Conservation (phyloP, 176 grass and related monocot genomes). For the Rhynchospora tenuis region DNA sequence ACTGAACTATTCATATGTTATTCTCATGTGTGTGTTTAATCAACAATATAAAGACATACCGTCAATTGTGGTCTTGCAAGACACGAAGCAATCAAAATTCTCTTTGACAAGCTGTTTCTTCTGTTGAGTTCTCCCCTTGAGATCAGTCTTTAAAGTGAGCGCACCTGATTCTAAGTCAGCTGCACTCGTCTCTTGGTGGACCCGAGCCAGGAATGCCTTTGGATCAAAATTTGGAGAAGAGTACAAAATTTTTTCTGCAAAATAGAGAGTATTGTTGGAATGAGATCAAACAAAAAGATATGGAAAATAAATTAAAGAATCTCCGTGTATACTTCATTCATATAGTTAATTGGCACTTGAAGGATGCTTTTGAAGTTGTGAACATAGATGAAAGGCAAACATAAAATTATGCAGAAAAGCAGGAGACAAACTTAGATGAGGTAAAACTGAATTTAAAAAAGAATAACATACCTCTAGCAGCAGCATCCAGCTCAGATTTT, state of each 20-base stretch:
- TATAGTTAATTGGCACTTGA: not conserved
- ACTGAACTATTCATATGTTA: not conserved
- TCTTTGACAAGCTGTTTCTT: slow-evolving; percentile 99
- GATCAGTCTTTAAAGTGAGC: slow-evolving; percentile 95
- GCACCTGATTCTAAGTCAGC: slow-evolving; percentile 95
- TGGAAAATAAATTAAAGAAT: not conserved
- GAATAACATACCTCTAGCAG: slow-evolving; percentile 65
- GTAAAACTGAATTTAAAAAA: slow-evolving; percentile 9
- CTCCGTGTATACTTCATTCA: not conserved
- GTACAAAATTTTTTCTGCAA: slow-evolving; percentile 93
- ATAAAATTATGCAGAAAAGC: not conserved
- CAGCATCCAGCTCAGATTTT: slow-evolving; percentile 72
- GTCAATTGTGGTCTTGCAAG: slow-evolving; percentile 99
- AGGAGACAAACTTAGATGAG: not conserved
- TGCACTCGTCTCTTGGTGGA: slow-evolving; percentile 93
- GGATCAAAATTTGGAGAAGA: slow-evolving; percentile 93
- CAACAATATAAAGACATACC: slow-evolving; percentile 38
- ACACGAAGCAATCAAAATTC: slow-evolving; percentile 99
- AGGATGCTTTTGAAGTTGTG: not conserved
- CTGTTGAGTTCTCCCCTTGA: slow-evolving; percentile 95
- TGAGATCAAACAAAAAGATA: not conserved
- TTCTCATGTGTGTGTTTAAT: not conserved
- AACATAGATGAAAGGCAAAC: not conserved
- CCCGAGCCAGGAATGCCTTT: slow-evolving; percentile 86
- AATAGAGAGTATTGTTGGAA: slow-evolving; percentile 1